A percentile compares a stretch with the other conserved stretches of the same genome.
Evolutionary conservation across 2,329 filamentous ascomycete genomes (phyloP).

Genomic region (Massarina eburnea): DNA sequence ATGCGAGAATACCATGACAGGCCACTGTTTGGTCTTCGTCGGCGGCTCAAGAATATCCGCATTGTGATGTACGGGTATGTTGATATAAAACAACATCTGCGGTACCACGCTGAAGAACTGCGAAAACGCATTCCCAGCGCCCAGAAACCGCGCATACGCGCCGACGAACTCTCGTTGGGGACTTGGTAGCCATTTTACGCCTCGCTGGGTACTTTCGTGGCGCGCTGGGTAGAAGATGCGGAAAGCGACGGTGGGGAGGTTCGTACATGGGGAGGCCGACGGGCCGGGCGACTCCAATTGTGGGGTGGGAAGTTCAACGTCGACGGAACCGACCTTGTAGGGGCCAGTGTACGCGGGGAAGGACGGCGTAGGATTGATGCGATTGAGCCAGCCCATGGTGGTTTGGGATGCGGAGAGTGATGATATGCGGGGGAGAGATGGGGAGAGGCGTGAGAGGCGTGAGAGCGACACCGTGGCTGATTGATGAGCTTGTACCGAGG

Average conservation of each 20-base stretch:
- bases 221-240: constrained; percentile 74
- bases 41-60: constrained; percentile 60
- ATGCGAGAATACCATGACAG: constrained; percentile 83
- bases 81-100: constrained; percentile 71
- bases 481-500: neutral
- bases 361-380: constrained; percentile 66
- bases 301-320: constrained; percentile 73
- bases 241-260: constrained; percentile 72
- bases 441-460: constrained; percentile 24
- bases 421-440: constrained; percentile 16
- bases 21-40: constrained; percentile 63
- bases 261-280: constrained; percentile 52
- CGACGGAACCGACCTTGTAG: constrained; percentile 76
- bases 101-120: constrained; percentile 55
- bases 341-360: constrained; percentile 78
- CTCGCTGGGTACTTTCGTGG: constrained; percentile 50
- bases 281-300: constrained; percentile 54
- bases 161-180: constrained; percentile 74
- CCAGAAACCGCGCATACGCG: constrained; percentile 76
- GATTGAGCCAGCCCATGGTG: constrained; percentile 46
- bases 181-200: constrained; percentile 74
- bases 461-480: constrained; percentile 31
- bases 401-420: constrained; percentile 6
- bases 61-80: constrained; percentile 72
- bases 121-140: constrained; percentile 32